These are phyloP conservation scores for Saccharum hybrid DNA, from an alignment of 202 grass and related monocot genomes.

Conservation along the genomic window DNA sequence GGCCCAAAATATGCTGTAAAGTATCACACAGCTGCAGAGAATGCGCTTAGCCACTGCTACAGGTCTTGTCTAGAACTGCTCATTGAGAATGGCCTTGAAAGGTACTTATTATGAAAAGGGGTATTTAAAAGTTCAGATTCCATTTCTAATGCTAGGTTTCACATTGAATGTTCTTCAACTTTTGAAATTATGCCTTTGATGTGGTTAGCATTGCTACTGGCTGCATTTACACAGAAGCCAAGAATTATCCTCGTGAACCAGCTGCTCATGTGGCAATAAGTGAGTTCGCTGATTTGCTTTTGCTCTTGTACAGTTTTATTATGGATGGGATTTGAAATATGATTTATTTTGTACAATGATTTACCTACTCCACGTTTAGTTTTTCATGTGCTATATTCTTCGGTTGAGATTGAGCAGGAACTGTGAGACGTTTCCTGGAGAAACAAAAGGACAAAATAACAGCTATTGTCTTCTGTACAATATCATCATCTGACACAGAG, in stretches of 20 bases:
- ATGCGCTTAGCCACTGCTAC: constrained; percentile 96
- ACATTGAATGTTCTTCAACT: constrained; percentile 2
- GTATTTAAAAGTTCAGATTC: not conserved
- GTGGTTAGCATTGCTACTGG: constrained; percentile 83
- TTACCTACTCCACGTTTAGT: not conserved
- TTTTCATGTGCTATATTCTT: constrained; percentile 37
- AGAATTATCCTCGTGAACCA: constrained; percentile 92
- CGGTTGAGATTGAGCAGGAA: constrained; percentile 62
- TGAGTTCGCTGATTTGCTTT: constrained; percentile 50
- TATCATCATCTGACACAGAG: constrained; percentile 81
- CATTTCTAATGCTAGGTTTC: constrained; percentile 11
- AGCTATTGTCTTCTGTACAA: constrained; percentile 88
- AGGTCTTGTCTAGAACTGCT: constrained; percentile 93
- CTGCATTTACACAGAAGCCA: constrained; percentile 95
- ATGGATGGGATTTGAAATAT: not conserved
- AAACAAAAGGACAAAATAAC: constrained; percentile 91
- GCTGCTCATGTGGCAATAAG: constrained; percentile 98
- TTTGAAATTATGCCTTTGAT: constrained; percentile 31
- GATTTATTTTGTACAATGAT: constrained; percentile 35
- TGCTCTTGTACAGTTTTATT: constrained; percentile 9
- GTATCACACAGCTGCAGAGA: constrained; percentile 97
- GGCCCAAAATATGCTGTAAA: constrained; percentile 98
- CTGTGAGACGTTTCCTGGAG: constrained; percentile 86
- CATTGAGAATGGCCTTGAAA: constrained; percentile 88
- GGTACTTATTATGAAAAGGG: constrained; percentile 44